phyloP scores from a whole-genome alignment of 768 basidiomycete species.

The Scleroderma citrinum region DNA sequence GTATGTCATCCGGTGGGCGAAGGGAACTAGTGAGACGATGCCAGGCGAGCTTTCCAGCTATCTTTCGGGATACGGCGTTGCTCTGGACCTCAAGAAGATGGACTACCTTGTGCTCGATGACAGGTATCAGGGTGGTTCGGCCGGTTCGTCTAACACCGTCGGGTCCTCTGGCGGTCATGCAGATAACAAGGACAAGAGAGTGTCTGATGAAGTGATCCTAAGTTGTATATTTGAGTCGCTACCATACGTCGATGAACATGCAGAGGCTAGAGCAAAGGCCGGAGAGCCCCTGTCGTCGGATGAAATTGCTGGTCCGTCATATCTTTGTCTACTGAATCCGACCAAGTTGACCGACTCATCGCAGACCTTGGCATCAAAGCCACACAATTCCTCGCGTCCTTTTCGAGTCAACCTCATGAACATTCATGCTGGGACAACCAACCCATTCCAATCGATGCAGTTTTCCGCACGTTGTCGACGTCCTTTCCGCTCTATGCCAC shows the following conservation, averaged over 20 bases:
- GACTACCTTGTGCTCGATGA: conserved; percentile 96
- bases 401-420: conserved; percentile 40
- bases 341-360: neutral
- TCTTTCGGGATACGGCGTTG: conserved; percentile 87
- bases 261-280: conserved; percentile 30
- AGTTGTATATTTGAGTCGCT: conserved; percentile 26
- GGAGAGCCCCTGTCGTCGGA: conserved; percentile 43
- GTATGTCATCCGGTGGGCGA: conserved; percentile 60
- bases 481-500: conserved; percentile 87
- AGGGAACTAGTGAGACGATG: conserved; percentile 31
- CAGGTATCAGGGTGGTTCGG: conserved; percentile 34
- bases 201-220: conserved; percentile 14
- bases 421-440: conserved; percentile 17
- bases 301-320: conserved; percentile 48
- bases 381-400: conserved; percentile 65
- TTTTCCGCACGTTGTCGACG: conserved; percentile 65
- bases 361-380: conserved; percentile 67
- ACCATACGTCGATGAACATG: conserved; percentile 22
- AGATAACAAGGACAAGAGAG: conserved; percentile 6
- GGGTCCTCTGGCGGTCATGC: neutral
- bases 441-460: conserved; percentile 10
- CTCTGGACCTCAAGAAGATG: conserved; percentile 92
- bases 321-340: neutral
- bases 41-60: conserved; percentile 30
- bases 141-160: neutral